These are phyloP conservation scores for Blastomyces parvus DNA, from an alignment of 2,329 filamentous ascomycete species.

Conservation along the genomic window DNA sequence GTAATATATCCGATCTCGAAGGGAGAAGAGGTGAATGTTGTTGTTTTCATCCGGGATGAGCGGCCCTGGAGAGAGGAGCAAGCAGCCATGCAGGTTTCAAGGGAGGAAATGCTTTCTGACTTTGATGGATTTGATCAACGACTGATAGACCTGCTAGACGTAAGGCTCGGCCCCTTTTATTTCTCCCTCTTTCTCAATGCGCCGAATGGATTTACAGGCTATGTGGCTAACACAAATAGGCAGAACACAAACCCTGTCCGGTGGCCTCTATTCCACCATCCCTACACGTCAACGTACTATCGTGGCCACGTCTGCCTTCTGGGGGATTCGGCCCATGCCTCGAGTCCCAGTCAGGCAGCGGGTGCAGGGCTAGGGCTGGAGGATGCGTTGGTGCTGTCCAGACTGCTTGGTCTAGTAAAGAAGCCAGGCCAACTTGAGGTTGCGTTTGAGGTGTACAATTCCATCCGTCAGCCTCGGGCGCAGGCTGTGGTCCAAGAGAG, in stretches of 20 bases:
- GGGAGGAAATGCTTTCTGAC: background rate
- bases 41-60: background rate
- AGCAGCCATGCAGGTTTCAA: background rate
- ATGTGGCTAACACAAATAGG: background rate
- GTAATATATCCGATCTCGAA: slow-evolving; percentile 1
- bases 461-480: background rate
- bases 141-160: background rate
- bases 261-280: slow-evolving; percentile 22
- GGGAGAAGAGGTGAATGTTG: background rate
- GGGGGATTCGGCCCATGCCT: slow-evolving; percentile 31
- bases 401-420: slow-evolving; percentile 19
- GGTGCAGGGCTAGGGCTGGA: slow-evolving; percentile 32
- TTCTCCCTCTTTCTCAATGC: background rate
- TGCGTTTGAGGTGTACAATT: background rate
- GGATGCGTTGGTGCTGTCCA: slow-evolving; percentile 27
- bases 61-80: background rate
- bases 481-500: background rate
- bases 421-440: background rate
- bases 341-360: slow-evolving; percentile 27
- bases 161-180: background rate
- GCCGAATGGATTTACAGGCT: background rate
- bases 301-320: slow-evolving; percentile 24
- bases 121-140: background rate
- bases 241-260: background rate
- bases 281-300: slow-evolving; percentile 25